Base-by-base conservation (phyloP, 352 stramenopile genomes). In the Phytophthora idaei region DNA sequence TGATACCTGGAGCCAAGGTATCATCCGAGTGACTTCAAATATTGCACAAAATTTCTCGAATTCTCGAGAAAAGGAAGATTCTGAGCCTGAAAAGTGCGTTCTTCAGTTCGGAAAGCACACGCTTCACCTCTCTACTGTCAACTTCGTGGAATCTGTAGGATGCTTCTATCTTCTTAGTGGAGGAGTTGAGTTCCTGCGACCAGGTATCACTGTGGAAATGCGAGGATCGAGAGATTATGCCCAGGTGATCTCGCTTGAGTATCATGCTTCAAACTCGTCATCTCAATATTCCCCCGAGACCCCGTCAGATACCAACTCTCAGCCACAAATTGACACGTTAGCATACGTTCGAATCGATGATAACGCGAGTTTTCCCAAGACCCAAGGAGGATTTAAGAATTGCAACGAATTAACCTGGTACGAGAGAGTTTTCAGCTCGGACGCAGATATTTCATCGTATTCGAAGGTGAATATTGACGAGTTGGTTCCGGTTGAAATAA, bases 141-240 rank as follows among this genome's bases (percentile, higher is more conserved):
- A 48, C 14, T 41, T 42, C 11, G 37, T 78, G 4, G 78, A 87
- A 39, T 34, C 54, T 4, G n/a, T 71, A 5, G 78, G 71, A 1
- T 76, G 63, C 27, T 49, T 84, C 0, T 77, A 81, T 42, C 56
- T 73, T 28, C 52, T 87, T 14, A 53, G 64, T 9, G 78, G 74
- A 29, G 44, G 47, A n/a, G n/a, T 74, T 4, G 76, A 87, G 3
- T 84, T 81, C 15, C 41, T 82, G 5, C 74, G 78, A 15, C 64
- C 69, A 8, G 76, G 78, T 5, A 47, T 71, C 0, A 66, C 46
- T 12, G 71, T 77, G 9, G 57, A 82, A 49, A 60, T 87, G 17
- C 28, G 32, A 17, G 56, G 74, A 1, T 78, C 73, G 14, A 62
- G 59, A 17, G 69, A 87, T 1, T 28, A 42, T 14, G 74, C 71